Evolutionary conservation across 495 filamentous ascomycete genomes (phyloP), one percentile per base, ranked within the genome.

Genomic region (Apiosordaria backusii): DNA sequence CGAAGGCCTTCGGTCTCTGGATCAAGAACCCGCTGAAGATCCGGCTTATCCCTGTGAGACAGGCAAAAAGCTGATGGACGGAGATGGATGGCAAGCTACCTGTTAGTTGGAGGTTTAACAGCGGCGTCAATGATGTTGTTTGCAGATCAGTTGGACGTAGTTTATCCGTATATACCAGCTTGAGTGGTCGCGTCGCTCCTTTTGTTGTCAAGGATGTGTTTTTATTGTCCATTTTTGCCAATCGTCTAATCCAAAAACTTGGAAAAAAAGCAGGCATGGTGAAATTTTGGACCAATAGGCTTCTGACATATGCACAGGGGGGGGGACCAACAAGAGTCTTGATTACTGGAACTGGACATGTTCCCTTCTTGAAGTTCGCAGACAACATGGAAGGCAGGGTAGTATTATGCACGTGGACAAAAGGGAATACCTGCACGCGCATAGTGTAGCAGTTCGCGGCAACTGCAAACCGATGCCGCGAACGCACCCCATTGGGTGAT

Each of bases 1-100:
- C 67, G 50, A 60, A 29, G 35, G 5, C 15, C 0, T 74, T 57
- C 19, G 62, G 40, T 18, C 23, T 74, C 9, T 71, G 69, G 67
- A 1, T 67, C 10, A 74, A 68, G 29, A 35, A 50, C 0, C 58
- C 57, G 1, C 50, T 74, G 45, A 59, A 70, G 15, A 25, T 74
- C 0, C 58, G 50, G 13, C 19, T 72, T 15, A 64, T 23, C 0
- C 70, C 67, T 0, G 66, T 62, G 5, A 45, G 35, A 45, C 4
- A 45, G 3, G 35, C 3, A 1, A 15, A 45, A 6, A 1, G 35
- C 3, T 45, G 35, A 18, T 29, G 3, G 27, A 3, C 7, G 27
- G 27, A 7, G 7, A 29, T 29, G 27, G 27, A 29, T 29, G 27
- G 27, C 27, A 7, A 29, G 27, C 29, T 5, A 35, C 5, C n/a